Evolutionary conservation across 306 rosid species (phyloP).

Genomic region (Gastrolobium bilobum): DNA sequence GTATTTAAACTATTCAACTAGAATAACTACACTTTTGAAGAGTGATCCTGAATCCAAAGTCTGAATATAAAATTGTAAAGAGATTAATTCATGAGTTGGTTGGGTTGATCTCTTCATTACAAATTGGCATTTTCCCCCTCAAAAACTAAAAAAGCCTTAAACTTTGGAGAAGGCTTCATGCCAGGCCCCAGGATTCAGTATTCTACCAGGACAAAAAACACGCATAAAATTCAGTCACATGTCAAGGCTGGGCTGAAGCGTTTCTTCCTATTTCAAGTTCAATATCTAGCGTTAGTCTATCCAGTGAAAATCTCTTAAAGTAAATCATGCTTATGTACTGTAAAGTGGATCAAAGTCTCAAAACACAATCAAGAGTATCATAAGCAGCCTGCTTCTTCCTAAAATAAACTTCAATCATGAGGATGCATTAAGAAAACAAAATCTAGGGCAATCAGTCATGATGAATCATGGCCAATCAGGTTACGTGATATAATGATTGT

Average conservation of each 20-base stretch:
- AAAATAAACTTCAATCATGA: not conserved
- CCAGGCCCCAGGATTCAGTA: not conserved
- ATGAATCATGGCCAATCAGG: conserved; percentile 21
- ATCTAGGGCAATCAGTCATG: conserved; percentile 1
- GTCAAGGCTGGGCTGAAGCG: not conserved
- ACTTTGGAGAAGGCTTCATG: not conserved
- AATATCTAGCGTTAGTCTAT: conserved; percentile 21
- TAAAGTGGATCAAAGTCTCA: not conserved
- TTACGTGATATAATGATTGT: not conserved
- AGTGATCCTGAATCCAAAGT: not conserved
- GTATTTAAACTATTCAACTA: not conserved
- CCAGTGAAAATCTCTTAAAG: not conserved
- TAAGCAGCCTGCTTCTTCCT: not conserved
- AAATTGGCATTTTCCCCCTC: not conserved
- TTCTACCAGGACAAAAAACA: not conserved
- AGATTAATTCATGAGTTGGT: conserved; percentile 23
- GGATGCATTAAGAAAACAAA: not conserved
- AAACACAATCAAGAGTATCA: not conserved
- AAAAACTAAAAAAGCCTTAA: not conserved
- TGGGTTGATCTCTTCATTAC: conserved; percentile 18
- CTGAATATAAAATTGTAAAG: not conserved
- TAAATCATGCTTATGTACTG: not conserved
- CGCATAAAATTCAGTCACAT: not conserved
- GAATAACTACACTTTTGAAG: not conserved
- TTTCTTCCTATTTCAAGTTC: not conserved